phyloP scores from a whole-genome alignment of 2,329 filamentous ascomycete species.

The Curvularia sp. region DNA sequence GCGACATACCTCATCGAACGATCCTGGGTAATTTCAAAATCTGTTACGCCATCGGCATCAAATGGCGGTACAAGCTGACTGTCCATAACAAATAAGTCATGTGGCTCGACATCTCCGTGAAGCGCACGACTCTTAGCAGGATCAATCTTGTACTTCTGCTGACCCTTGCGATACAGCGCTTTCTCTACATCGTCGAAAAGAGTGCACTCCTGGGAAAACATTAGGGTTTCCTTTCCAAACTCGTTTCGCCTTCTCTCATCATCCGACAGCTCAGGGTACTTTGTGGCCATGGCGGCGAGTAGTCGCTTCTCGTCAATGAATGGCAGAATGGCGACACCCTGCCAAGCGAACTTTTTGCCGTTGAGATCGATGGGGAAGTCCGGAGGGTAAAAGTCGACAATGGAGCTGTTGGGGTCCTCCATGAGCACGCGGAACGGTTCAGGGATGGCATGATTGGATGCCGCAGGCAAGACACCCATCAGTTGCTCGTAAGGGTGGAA shows the following conservation, averaged over 20 bases:
- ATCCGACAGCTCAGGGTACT: slow-evolving; percentile 78
- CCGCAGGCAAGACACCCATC: slow-evolving; percentile 96
- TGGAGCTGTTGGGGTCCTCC: slow-evolving; percentile 85
- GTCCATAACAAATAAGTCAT: slow-evolving; percentile 84
- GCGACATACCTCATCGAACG: slow-evolving; percentile 77
- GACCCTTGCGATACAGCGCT: slow-evolving; percentile 87
- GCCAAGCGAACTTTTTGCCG: slow-evolving; percentile 98
- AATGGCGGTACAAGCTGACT: slow-evolving; percentile 81
- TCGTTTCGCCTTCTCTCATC: slow-evolving; percentile 82
- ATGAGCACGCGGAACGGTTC: slow-evolving; percentile 89
- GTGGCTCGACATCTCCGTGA: slow-evolving; percentile 80
- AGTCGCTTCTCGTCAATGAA: slow-evolving; percentile 95
- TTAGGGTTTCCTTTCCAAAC: slow-evolving; percentile 78
- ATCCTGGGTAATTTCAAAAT: slow-evolving; percentile 56
- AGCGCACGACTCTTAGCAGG: slow-evolving; percentile 78
- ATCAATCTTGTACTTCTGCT: slow-evolving; percentile 71
- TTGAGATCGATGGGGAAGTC: slow-evolving; percentile 94
- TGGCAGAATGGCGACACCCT: slow-evolving; percentile 89
- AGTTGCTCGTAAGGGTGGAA: slow-evolving; percentile 96
- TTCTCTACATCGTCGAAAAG: slow-evolving; percentile 84
- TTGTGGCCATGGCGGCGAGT: slow-evolving; percentile 79
- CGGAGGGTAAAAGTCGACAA: slow-evolving; percentile 96
- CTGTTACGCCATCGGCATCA: slow-evolving; percentile 60
- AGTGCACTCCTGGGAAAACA: slow-evolving; percentile 83
- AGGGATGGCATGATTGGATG: slow-evolving; percentile 89